Evolutionary conservation across 768 basidiomycete genomes (phyloP).

Genomic region (Mycena maculata): DNA sequence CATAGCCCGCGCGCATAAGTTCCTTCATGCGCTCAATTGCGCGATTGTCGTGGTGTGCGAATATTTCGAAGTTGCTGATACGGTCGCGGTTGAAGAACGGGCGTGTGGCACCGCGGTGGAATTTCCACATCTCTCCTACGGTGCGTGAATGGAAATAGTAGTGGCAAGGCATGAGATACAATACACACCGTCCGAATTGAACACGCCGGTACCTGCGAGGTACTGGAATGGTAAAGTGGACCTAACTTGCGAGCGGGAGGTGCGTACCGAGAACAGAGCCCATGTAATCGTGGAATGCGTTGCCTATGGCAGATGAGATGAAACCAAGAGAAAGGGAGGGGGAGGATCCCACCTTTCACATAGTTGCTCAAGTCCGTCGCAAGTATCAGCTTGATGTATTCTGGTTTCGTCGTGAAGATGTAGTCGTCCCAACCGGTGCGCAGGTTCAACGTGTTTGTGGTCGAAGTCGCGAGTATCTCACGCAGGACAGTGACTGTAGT

Average conservation of each 20-base stretch:
- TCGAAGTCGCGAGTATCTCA: neutral
- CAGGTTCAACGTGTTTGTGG: slow-evolving; percentile 2
- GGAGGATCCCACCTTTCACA: slow-evolving; percentile 51
- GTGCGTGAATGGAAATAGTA: neutral
- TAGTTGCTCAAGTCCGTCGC: slow-evolving; percentile 60
- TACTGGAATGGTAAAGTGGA: slow-evolving; percentile 27
- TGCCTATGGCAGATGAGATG: neutral
- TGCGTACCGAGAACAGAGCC: slow-evolving; percentile 23
- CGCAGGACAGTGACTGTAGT: slow-evolving; percentile 8
- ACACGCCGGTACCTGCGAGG: slow-evolving; percentile 67
- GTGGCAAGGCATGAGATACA: neutral
- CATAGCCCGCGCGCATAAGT: slow-evolving; percentile 57
- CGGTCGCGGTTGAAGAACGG: slow-evolving; percentile 76
- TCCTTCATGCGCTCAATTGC: slow-evolving; percentile 57
- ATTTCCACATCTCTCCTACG: slow-evolving; percentile 69
- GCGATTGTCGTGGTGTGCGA: slow-evolving; percentile 63
- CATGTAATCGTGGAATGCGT: slow-evolving; percentile 16
- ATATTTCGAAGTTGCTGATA: slow-evolving; percentile 72
- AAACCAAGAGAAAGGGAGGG: neutral
- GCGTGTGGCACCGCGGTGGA: slow-evolving; percentile 74
- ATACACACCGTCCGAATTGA: slow-evolving; percentile 66
- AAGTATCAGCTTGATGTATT: slow-evolving; percentile 60
- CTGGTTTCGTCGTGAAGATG: slow-evolving; percentile 58
- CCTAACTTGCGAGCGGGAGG: too few relatives aligned
- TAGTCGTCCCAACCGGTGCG: slow-evolving; percentile 35